Percentiles rank a stretch among this genome's conserved stretches.
Conservation (phyloP, 441 rosid species). For the Populus trichocarpa region DNA sequence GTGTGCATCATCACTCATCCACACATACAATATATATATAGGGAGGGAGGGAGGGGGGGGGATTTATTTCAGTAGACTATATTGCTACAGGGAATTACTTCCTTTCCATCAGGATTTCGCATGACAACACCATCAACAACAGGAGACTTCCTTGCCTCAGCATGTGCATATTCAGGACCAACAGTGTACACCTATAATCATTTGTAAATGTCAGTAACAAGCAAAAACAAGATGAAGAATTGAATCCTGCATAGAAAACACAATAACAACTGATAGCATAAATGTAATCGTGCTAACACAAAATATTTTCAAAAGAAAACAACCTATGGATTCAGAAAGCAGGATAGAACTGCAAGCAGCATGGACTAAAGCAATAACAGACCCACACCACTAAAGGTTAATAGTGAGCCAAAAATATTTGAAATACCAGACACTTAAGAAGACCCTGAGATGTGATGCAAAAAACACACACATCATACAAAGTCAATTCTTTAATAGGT, state of each 20-base stretch:
- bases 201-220: constrained; percentile 17
- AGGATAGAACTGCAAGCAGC: not conserved
- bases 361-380: not conserved
- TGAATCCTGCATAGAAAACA: not conserved
- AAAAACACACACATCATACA: not conserved
- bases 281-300: not conserved
- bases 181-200: constrained; percentile 88
- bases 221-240: not conserved
- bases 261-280: not conserved
- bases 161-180: constrained; percentile 99
- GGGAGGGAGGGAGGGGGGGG: not conserved
- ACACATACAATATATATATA: not conserved
- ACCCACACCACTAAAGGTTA: not conserved
- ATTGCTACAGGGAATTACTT: constrained; percentile 45
- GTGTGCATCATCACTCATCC: not conserved
- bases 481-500: not conserved
- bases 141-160: constrained; percentile 99
- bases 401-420: not conserved
- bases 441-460: not conserved
- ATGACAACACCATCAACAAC: constrained; percentile 99
- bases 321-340: not conserved
- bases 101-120: constrained; percentile 99
- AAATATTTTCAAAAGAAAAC: not conserved
- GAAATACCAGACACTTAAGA: not conserved
- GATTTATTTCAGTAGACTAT: not conserved